Evolutionary conservation across 805 yeast species (phyloP).

Genomic region (Hemisphaericaspora nanyangensis): DNA sequence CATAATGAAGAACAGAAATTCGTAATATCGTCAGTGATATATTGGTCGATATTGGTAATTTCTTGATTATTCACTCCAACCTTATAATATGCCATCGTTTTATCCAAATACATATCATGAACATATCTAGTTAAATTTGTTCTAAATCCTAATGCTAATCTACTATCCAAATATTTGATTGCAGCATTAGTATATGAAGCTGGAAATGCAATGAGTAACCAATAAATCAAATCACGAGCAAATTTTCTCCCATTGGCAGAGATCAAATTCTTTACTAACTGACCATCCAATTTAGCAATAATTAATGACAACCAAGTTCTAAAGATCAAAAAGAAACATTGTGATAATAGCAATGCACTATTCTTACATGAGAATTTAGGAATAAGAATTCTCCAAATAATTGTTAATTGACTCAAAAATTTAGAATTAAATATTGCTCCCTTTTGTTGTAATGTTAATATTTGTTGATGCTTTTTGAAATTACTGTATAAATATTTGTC

Average conservation of each 20-base stretch:
- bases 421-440: constrained; percentile 46
- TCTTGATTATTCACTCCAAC: constrained; percentile 55
- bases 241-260: constrained; percentile 76
- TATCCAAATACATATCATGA: constrained; percentile 85
- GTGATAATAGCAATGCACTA: constrained; percentile 60
- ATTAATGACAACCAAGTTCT: constrained; percentile 85
- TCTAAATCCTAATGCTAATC: constrained; percentile 79
- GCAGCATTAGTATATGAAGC: constrained; percentile 91
- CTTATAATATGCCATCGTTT: constrained; percentile 79
- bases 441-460: constrained; percentile 6
- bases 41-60: constrained; percentile 73
- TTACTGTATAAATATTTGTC: constrained; percentile 52
- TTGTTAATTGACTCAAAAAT: constrained; percentile 67
- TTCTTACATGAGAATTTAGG: constrained; percentile 71
- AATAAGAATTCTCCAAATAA: constrained; percentile 78
- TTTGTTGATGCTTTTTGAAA: constrained; percentile 26
- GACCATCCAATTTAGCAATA: constrained; percentile 89
- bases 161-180: constrained; percentile 72
- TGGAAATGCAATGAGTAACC: constrained; percentile 90
- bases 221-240: constrained; percentile 70
- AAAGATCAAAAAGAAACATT: constrained; percentile 68
- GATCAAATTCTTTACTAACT: constrained; percentile 83
- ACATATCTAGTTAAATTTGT: constrained; percentile 78
- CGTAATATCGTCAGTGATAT: constrained; percentile 79
- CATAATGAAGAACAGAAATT: constrained; percentile 79